A percentile compares a stretch with the other conserved stretches of the same genome.
phyloP scores from a whole-genome alignment of 805 yeast species.

The Metschnikowia vanudenii region DNA sequence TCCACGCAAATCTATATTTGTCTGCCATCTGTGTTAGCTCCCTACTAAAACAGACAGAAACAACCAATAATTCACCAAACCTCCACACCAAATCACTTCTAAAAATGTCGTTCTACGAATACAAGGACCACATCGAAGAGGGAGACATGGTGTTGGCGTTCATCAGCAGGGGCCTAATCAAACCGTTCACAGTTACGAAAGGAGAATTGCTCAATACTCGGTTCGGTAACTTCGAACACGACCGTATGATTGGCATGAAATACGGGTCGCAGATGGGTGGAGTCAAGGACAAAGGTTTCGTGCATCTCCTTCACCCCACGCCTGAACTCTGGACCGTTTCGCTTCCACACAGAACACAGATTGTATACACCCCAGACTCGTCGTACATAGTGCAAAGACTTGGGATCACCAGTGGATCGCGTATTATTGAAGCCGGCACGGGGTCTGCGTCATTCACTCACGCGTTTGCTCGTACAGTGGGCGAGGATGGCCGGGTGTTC shows the following conservation, averaged over 20 bases:
- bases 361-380: constrained; percentile 94
- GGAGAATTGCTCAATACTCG: constrained; percentile 76
- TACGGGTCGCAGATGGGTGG: constrained; percentile 86
- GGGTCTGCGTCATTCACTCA: constrained; percentile 97
- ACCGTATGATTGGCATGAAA: constrained; percentile 71
- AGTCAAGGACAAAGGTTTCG: constrained; percentile 74
- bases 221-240: constrained; percentile 87
- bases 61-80: too few species aligned
- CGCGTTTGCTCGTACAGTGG: constrained; percentile 80
- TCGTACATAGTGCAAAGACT: constrained; percentile 85
- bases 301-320: constrained; percentile 85
- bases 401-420: constrained; percentile 66
- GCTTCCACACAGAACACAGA: constrained; percentile 95
- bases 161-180: constrained; percentile 75
- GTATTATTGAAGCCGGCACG: constrained; percentile 95
- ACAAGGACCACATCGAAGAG: constrained; percentile 69
- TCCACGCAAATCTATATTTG: too few species aligned
- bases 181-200: constrained; percentile 62
- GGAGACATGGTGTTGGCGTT: constrained; percentile 88
- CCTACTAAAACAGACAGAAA: too few species aligned
- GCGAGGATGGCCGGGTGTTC: constrained; percentile 59
- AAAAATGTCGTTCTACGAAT: constrained; percentile 52
- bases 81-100: too few species aligned
- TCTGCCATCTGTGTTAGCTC: too few species aligned
- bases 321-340: constrained; percentile 97